Percentiles rank a stretch among this genome's conserved stretches.
Evolutionary conservation across 2,329 filamentous ascomycete species (phyloP).

Genomic region (Atkinsonella hypoxylon): DNA sequence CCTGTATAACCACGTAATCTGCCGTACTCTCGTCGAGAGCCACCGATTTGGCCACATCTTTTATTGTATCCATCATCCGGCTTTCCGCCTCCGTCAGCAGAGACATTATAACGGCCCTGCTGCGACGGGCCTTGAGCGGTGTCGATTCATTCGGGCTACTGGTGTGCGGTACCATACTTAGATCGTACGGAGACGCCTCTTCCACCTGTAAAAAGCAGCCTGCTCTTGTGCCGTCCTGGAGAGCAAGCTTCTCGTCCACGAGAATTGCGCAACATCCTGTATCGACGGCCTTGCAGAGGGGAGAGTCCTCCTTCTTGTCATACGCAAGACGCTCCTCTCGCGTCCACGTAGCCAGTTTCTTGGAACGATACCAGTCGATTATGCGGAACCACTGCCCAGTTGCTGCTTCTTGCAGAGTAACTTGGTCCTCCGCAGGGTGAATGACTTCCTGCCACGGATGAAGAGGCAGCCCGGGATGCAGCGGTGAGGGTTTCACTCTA

Average conservation of each 20-base stretch:
- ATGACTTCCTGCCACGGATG: constrained; percentile 11
- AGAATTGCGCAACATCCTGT: constrained; percentile 8
- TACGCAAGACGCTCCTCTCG: constrained; percentile 7
- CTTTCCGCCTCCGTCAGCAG: constrained; percentile 4
- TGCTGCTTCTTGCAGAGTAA: constrained; percentile 7
- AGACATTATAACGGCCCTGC: constrained; percentile 7
- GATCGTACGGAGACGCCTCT: not conserved
- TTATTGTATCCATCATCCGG: constrained; percentile 5
- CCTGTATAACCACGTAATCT: not conserved
- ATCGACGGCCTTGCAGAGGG: constrained; percentile 10
- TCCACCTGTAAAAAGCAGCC: constrained; percentile 9
- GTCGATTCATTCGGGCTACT: not conserved
- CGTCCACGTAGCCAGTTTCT: constrained; percentile 11
- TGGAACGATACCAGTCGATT: constrained; percentile 11
- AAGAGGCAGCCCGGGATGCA: constrained; percentile 3
- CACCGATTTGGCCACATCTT: constrained; percentile 4
- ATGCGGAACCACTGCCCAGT: constrained; percentile 10
- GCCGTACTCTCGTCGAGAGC: constrained; percentile 4
- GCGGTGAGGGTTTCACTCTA: constrained; percentile 4
- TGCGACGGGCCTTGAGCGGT: constrained; percentile 3
- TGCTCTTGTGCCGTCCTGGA: not conserved
- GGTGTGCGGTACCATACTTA: not conserved
- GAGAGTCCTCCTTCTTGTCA: constrained; percentile 6
- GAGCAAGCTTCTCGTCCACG: constrained; percentile 2
- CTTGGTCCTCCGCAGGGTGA: constrained; percentile 7